phyloP scores from a whole-genome alignment of 2,329 filamentous ascomycete species.

The Sporothrix protearum region DNA sequence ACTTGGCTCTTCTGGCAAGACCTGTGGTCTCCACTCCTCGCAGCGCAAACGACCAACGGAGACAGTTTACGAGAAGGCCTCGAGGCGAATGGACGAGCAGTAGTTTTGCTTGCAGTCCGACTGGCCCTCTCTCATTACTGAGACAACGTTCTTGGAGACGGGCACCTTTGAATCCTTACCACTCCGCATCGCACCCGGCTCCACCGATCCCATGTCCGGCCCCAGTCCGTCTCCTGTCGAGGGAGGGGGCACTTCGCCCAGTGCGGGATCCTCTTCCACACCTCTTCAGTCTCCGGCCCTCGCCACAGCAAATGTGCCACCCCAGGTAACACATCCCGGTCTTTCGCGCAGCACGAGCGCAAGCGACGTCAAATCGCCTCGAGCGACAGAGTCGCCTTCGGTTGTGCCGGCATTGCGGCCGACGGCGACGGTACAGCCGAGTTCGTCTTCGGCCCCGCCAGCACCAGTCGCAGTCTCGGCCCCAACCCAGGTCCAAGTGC shows the following conservation, averaged over 20 bases:
- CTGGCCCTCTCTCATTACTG: not conserved
- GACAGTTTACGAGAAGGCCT: not conserved
- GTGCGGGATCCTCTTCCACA: not conserved
- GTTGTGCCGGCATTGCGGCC: not conserved
- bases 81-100: conserved; percentile 9
- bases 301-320: not conserved
- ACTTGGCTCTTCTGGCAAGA: not conserved
- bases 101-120: conserved; percentile 17
- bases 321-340: not conserved
- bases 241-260: not conserved
- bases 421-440: not conserved
- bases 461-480: too few relatives aligned
- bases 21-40: not conserved
- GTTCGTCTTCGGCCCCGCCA: not conserved
- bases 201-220: not conserved
- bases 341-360: not conserved
- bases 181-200: not conserved
- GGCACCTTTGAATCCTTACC: too few relatives aligned
- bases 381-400: not conserved
- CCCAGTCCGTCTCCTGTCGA: not conserved
- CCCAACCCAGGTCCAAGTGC: not conserved
- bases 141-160: not conserved
- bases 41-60: not conserved
- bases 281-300: not conserved
- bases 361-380: not conserved